Evolutionary conservation across 139 green algal species (phyloP), one percentile per base, ranked within the genome.

Genomic region (Coelastrella sp.): DNA sequence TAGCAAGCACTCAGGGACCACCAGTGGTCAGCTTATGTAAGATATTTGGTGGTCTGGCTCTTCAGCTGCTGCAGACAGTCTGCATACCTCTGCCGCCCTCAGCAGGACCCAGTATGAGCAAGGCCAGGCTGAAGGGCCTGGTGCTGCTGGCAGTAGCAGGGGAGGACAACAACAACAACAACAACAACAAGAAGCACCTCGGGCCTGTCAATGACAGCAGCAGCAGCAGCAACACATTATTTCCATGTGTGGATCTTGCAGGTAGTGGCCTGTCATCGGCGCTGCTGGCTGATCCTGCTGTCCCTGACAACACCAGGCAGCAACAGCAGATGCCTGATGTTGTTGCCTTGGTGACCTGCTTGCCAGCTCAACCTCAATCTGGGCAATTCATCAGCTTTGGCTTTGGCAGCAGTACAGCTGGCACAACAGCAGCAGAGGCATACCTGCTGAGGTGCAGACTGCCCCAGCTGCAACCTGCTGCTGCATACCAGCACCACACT

Each of bases 1-100:
- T 89, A 15, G 84, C 49, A 56, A 89, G 84, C 56, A 89, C 49
- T n/a, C 82, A 57, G 70, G 84, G 84, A 12, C 35, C 84, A 8
- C 84, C 72, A 22, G 10, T 82, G 49, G 84, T 82, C 10, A 61
- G 56, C 8, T 12, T 89, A 19, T 89, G 84, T 11, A 24, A 19
- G 22, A 17, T 89, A 9, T 10, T 1, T 7, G 0, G 8, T 6
- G 11, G 12, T 7, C 7, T 24, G 19, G 84, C 57, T 22, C 70
- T 89, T 22, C 56, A 70, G 57, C 20, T 70, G 49, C 19, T 89
- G 70, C 70, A 81, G 49, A 49, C 76, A n/a, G 49, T 89, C 15
- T 12, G 15, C 15, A 20, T 89, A n/a, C 84, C 57, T 17, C 49
- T 89, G 70, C 84, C 84, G 7, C 72, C 22, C 49, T 68, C 70